Evolutionary conservation across 768 basidiomycete genomes (phyloP).

Genomic region (Pseudohyphozyma bogoriensis): DNA sequence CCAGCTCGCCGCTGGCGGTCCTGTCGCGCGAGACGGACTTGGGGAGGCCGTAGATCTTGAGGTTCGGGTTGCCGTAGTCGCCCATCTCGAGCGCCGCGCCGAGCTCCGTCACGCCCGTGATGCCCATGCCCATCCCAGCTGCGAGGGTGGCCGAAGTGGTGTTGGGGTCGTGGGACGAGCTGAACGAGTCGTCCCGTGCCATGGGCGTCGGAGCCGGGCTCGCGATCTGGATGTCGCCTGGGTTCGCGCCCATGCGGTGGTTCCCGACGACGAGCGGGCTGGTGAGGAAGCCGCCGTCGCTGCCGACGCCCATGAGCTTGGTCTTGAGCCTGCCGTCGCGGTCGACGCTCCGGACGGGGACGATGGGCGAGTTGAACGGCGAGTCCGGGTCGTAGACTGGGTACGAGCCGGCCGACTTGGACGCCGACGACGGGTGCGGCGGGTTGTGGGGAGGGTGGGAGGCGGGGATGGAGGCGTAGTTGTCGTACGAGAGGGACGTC

Average conservation of each 20-base stretch:
- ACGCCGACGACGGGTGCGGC: not conserved
- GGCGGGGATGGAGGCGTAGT: not conserved
- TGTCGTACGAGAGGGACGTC: not conserved
- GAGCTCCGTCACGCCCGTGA: slow-evolving; percentile 16
- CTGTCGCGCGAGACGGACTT: slow-evolving; percentile 2
- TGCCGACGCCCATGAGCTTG: slow-evolving; percentile 32
- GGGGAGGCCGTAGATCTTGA: slow-evolving; percentile 22
- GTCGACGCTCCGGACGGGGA: slow-evolving; percentile 8
- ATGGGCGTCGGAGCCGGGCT: slow-evolving; percentile 13
- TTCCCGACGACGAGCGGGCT: slow-evolving; percentile 27
- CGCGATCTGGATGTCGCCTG: slow-evolving; percentile 23
- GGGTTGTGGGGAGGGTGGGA: not conserved
- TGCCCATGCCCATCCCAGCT: slow-evolving; percentile 25
- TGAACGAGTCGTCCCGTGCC: slow-evolving; percentile 6
- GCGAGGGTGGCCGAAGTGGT: not conserved
- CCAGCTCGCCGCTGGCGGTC: slow-evolving; percentile 3
- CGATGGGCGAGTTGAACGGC: slow-evolving; percentile 24
- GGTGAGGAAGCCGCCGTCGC: slow-evolving; percentile 33
- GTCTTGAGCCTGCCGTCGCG: slow-evolving; percentile 31
- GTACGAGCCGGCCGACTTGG: slow-evolving; percentile 1
- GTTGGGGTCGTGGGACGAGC: not conserved
- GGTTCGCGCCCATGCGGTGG: slow-evolving; percentile 1
- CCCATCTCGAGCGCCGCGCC: slow-evolving; percentile 12
- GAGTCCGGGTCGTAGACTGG: slow-evolving; percentile 28
- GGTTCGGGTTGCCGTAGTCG: slow-evolving; percentile 21